Conservation (phyloP, 352 stramenopile species). For the Hyphochytrium catenoides region DNA sequence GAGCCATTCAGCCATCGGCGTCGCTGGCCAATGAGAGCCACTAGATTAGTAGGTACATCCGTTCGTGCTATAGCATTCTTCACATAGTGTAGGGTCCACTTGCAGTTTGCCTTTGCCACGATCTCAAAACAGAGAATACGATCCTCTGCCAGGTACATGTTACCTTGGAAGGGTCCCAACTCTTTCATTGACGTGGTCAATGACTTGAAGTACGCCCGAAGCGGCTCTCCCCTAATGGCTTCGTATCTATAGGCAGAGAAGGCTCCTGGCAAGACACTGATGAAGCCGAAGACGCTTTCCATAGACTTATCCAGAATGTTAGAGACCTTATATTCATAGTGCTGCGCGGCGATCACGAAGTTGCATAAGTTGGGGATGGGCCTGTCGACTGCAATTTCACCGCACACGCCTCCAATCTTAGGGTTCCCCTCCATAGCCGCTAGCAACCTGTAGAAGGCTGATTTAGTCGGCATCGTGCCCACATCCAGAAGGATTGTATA, state of each 20-base stretch:
- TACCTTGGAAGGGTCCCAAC: slow-evolving; percentile 14
- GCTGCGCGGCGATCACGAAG: slow-evolving; percentile 12
- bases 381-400: slow-evolving; percentile 13
- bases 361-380: slow-evolving; percentile 7
- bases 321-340: slow-evolving; percentile 17
- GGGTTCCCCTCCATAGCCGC: slow-evolving; percentile 12
- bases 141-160: slow-evolving; percentile 20
- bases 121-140: slow-evolving; percentile 17
- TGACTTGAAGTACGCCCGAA: slow-evolving; percentile 15
- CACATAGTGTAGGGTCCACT: slow-evolving; percentile 15
- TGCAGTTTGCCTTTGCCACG: slow-evolving; percentile 10
- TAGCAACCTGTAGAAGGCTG: slow-evolving; percentile 7
- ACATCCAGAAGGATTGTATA: slow-evolving; percentile 16
- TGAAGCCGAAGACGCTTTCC: slow-evolving; percentile 14
- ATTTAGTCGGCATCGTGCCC: slow-evolving; percentile 10
- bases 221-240: slow-evolving; percentile 12
- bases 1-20: slow-evolving; percentile 17
- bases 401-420: slow-evolving; percentile 14
- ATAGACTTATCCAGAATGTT: slow-evolving; percentile 18
- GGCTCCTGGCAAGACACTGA: slow-evolving; percentile 15
- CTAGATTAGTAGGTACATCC: slow-evolving; percentile 15
- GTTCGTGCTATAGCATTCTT: slow-evolving; percentile 14
- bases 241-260: slow-evolving; percentile 16
- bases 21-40: slow-evolving; percentile 13
- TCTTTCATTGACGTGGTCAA: slow-evolving; percentile 11